Base-by-base conservation (phyloP, 192 early-diverging fungal species). In the Jimgerdemannia flammicorona region DNA sequence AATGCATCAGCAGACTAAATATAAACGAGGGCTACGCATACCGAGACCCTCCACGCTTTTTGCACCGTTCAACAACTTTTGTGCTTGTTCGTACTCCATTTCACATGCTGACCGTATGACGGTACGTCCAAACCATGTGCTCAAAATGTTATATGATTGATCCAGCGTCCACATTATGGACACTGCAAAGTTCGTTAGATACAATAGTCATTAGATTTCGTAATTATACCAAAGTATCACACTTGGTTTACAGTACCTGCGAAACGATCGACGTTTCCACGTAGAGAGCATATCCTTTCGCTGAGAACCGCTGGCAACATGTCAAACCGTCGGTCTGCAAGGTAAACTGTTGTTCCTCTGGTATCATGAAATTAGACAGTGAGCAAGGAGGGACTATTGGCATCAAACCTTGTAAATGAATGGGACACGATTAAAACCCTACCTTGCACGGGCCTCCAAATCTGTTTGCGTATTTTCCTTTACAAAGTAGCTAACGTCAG, bases 251-350 rank as follows among this genome's bases (percentile, higher is more conserved):
- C 14, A 75, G 72, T 81, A 86, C 84, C 82, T 10, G 93, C 87
- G 78, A 86, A 90, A 19, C 93, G 84, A 70, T 94, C 93, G 17
- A 86, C 81, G 65, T 87, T 79, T 59, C 87, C 84, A 4, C 91
- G 87, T 69, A 94, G 77, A 11, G 93, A 94, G 72, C 93, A 94
- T 4, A 92, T 74, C 49, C 83, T 81, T 76, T 94, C 93, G 77
- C 90, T 91, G 11, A 94, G 79, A 0, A 92, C 86, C 54, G 87
- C 86, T 3, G 93, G 93, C 9, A 94, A 74, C 93, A 94, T 94
- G 79, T 94, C 92, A 81, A 94, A 94, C 41, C 93, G 83, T 9
- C 93, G 85, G 83, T 94, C 93, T 4, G 93, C 91, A 69, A 94
- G 74, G 69, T 94, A 94, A 17, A 94, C 89, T 0, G 93, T 94